A percentile compares a stretch with the other conserved stretches of the same genome.
phyloP scores from a whole-genome alignment of 2,329 filamentous ascomycete species.

The Pseudogymnoascus sp. region DNA sequence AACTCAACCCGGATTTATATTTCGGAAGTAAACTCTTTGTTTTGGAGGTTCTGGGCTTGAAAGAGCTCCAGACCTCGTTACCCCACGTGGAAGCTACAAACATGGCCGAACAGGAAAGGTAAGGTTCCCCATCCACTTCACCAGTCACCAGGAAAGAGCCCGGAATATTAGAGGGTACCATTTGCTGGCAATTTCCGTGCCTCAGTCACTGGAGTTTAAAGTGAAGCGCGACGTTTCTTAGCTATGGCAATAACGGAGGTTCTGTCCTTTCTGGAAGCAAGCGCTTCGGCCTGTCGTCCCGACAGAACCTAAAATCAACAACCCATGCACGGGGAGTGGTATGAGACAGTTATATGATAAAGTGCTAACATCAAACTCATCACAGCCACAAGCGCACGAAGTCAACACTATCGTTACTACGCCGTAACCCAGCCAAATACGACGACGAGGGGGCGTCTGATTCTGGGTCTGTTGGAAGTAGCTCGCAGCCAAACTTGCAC shows the following conservation, averaged over 20 bases:
- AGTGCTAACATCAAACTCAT: constrained; percentile 4
- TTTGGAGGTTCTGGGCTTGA: neutral
- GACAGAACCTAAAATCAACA: constrained; percentile 1
- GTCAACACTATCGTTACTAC: constrained; percentile 44
- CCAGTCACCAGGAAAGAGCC: neutral
- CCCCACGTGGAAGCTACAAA: constrained; percentile 7
- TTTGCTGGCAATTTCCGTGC: neutral
- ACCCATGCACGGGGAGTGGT: neutral
- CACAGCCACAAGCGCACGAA: constrained; percentile 41
- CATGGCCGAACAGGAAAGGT: neutral
- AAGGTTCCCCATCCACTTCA: neutral
- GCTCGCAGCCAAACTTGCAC: constrained; percentile 19
- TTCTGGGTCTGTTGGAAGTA: constrained; percentile 19
- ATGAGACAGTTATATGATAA: neutral
- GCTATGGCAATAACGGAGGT: neutral
- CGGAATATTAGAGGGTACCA: neutral
- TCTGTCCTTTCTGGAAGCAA: constrained; percentile 5
- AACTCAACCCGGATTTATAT: neutral
- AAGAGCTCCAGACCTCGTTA: constrained; percentile 4
- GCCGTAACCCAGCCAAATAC: constrained; percentile 34
- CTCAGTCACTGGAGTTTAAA: neutral
- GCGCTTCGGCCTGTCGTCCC: neutral
- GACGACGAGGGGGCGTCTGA: constrained; percentile 25
- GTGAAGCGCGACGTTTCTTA: neutral
- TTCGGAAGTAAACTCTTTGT: neutral